phyloP scores from a whole-genome alignment of 352 stramenopile genomes.

The Aphanomyces invadans region DNA sequence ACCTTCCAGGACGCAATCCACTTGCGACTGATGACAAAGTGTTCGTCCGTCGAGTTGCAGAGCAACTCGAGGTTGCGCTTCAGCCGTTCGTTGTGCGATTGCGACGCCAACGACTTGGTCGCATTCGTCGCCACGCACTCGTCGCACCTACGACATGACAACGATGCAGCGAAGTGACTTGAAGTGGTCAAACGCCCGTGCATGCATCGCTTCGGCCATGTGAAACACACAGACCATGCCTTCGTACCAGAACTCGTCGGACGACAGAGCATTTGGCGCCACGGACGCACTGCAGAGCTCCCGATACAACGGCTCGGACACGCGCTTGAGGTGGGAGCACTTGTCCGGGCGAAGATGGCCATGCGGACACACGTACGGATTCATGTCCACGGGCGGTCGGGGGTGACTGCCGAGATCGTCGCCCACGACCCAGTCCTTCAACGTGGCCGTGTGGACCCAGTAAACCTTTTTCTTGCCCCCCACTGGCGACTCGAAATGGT shows the following conservation, averaged over 20 bases:
- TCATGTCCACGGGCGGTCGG: not conserved
- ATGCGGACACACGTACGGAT: conserved; percentile 2
- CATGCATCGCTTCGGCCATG: too few relatives aligned
- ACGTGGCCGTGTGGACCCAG: conserved; percentile 4
- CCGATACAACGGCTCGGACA: conserved; percentile 7
- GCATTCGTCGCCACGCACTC: conserved; percentile 1
- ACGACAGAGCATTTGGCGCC: not conserved
- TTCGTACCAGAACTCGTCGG: not conserved
- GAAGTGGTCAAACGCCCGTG: too few relatives aligned
- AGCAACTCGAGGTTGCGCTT: not conserved
- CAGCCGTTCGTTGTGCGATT: not conserved
- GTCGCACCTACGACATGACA: conserved; percentile 21
- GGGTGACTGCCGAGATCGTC: not conserved
- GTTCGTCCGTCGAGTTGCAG: conserved; percentile 1
- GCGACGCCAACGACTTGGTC: not conserved
- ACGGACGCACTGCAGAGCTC: not conserved
- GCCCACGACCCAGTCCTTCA: conserved; percentile 10
- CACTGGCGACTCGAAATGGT: conserved; percentile 34
- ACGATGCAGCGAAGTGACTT: too few relatives aligned
- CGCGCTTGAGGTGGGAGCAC: conserved; percentile 1
- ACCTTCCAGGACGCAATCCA: conserved; percentile 21
- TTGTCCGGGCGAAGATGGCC: not conserved
- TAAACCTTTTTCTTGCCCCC: not conserved
- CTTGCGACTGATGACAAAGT: conserved; percentile 23
- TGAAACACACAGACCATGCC: too few relatives aligned